Base-by-base conservation (phyloP, 2,329 filamentous ascomycete species). In the Macrophomina tecta region DNA sequence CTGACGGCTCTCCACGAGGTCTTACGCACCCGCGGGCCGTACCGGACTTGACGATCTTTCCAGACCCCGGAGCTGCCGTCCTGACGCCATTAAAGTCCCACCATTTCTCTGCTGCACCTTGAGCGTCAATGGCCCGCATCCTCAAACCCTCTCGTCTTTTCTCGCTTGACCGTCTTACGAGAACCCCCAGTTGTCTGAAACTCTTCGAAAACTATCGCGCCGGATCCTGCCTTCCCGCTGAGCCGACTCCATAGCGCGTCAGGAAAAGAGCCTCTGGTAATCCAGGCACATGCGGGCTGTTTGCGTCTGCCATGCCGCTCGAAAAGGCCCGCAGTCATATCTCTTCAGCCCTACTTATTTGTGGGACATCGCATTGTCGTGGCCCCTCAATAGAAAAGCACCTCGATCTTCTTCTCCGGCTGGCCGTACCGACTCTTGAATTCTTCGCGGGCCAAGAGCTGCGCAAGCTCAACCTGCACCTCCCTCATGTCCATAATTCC, bases 401-500 rank as follows among this genome's bases (percentile, higher is more conserved):
- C 18, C 11, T 68, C 49, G 8, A 69, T 60, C 46, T 62, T 53
- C 51, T 64, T 65, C 9, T 68, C 63, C 36, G 34, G 46, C n/a
- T 58, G 34, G 4, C 79, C 82, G 73, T 93, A 96, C 69, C 89
- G 85, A 61, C 88, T 87, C 77, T 89, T 90, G 71, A 97, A 85
- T 73, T 92, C 89, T 16, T 87, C 82, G 65, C 88, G 84, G 40
- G 89, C 86, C 61, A 99, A 81, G 75, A 97, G 88, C 69, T 88
- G 86, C 53, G 92, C 86, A 56, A 98, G 84, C 6, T 93, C 92
- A 73, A 93, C 84, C 82, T 94, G 90, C 0, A 92, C 92, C 69
- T 99, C 95, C 78, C 91, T 93, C 92, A 98, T 97, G 75, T 98
- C 95, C 78, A 97, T 88, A 70, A 99, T 88, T 0, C 93, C 93